Evolutionary conservation across 176 grass and related monocot genomes (phyloP).

Genomic region (Juncus inflexus): DNA sequence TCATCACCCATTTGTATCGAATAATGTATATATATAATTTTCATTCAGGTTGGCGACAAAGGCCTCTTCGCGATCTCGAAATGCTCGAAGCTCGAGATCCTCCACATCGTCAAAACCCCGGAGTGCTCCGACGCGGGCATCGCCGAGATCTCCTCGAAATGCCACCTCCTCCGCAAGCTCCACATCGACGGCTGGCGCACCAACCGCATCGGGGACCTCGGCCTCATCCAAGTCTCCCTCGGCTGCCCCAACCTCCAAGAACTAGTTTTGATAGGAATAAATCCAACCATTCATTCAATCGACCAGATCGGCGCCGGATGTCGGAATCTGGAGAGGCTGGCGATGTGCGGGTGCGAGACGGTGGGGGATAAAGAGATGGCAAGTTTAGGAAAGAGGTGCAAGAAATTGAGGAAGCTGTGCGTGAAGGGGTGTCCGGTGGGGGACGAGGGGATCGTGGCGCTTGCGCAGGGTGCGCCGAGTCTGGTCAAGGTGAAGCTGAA

Average conservation of each 20-base stretch:
- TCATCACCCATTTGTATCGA: not conserved
- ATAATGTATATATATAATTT: not conserved
- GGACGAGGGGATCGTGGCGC: constrained; percentile 62
- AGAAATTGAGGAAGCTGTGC: constrained; percentile 76
- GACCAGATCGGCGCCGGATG: constrained; percentile 70
- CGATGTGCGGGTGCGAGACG: constrained; percentile 70
- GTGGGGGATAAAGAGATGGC: constrained; percentile 74
- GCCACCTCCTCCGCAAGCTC: constrained; percentile 73
- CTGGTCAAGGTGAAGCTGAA: constrained; percentile 97
- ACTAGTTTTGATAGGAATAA: constrained; percentile 82
- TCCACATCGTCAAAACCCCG: constrained; percentile 83
- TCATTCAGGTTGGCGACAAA: constrained; percentile 59
- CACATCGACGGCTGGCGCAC: constrained; percentile 95
- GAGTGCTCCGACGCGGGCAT: constrained; percentile 86
- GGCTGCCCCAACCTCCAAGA: constrained; percentile 78
- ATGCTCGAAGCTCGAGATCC: constrained; percentile 50
- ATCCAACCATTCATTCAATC: constrained; percentile 54
- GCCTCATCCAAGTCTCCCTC: constrained; percentile 46
- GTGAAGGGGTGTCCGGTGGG: constrained; percentile 91
- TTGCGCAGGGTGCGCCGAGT: constrained; percentile 66
- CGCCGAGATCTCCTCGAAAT: constrained; percentile 52
- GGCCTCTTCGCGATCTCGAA: constrained; percentile 43
- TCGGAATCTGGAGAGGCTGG: constrained; percentile 70
- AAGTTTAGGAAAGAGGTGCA: constrained; percentile 59
- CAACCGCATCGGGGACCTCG: constrained; percentile 70